Evolutionary conservation across 2,329 filamentous ascomycete species (phyloP).

Genomic region (Calonectria montana): DNA sequence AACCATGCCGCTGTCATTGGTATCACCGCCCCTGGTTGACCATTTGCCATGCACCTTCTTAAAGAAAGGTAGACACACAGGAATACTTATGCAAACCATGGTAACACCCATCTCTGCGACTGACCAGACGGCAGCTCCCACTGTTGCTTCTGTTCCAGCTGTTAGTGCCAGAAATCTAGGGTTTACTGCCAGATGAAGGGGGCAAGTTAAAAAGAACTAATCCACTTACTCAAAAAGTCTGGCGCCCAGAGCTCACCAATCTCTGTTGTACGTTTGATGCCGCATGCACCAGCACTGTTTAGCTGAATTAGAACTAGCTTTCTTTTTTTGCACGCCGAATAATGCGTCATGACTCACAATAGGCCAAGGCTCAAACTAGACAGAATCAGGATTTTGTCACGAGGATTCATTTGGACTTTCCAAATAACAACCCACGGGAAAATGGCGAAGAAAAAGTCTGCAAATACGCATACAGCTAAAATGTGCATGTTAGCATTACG

Average conservation of each 20-base stretch:
- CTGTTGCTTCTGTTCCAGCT: not conserved
- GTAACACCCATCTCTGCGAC: not conserved
- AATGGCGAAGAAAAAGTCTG: constrained; percentile 51
- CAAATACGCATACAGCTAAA: constrained; percentile 31
- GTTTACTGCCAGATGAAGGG: not conserved
- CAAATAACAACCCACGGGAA: constrained; percentile 57
- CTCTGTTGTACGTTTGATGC: constrained; percentile 14
- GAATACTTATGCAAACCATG: not conserved
- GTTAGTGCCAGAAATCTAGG: not conserved
- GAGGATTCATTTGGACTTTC: constrained; percentile 53
- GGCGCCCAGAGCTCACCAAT: not conserved
- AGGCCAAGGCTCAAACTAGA: constrained; percentile 53
- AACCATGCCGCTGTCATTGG: not conserved
- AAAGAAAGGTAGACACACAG: not conserved
- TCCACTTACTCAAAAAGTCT: constrained; percentile 1
- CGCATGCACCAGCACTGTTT: constrained; percentile 15
- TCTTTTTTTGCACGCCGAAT: not conserved
- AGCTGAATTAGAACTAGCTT: not conserved
- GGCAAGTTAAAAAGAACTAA: not conserved
- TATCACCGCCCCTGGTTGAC: not conserved
- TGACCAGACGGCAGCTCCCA: not conserved
- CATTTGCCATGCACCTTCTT: not conserved
- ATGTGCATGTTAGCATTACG: not conserved
- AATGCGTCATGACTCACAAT: constrained; percentile 42
- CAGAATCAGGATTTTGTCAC: constrained; percentile 55